These are phyloP conservation scores for Dinochytrium kinnereticum DNA, from an alignment of 371 early-diverging fungal genomes.

Conservation along the genomic window DNA sequence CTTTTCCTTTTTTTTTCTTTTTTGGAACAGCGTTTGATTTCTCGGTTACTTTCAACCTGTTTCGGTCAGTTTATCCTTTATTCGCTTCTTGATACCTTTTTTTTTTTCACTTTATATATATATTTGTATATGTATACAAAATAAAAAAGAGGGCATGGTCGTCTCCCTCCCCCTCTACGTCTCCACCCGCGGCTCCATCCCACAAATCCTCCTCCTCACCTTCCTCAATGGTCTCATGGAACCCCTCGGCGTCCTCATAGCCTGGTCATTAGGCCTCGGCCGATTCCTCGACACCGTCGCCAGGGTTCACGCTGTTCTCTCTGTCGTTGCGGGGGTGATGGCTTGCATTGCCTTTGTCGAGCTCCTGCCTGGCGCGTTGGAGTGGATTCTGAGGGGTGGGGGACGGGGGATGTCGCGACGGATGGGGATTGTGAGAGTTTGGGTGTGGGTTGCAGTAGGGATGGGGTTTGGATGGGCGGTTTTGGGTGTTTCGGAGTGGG, in stretches of 20 bases:
- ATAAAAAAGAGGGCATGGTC: slow-evolving; percentile 43
- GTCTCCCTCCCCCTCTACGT: slow-evolving; percentile 41
- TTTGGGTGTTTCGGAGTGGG: slow-evolving; percentile 23
- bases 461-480: slow-evolving; percentile 25
- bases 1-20: not conserved
- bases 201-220: slow-evolving; percentile 33
- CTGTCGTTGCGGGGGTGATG: slow-evolving; percentile 52
- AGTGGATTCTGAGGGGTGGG: slow-evolving; percentile 26
- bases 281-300: not conserved
- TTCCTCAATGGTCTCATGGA: slow-evolving; percentile 40
- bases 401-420: slow-evolving; percentile 21
- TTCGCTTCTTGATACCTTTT: no score
- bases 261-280: slow-evolving; percentile 11
- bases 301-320: slow-evolving; percentile 27
- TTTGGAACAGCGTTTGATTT: not conserved
- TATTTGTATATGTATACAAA: no score
- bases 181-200: slow-evolving; percentile 19
- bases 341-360: slow-evolving; percentile 46
- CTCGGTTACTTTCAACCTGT: not conserved
- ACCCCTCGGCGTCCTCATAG: slow-evolving; percentile 39
- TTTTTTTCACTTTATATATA: no score
- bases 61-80: no score
- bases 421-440: slow-evolving; percentile 19
- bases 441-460: slow-evolving; percentile 36
- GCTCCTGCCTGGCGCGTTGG: slow-evolving; percentile 42